These are phyloP conservation scores for Erodium texanum DNA, from an alignment of 441 rosid species.

Conservation along the genomic window DNA sequence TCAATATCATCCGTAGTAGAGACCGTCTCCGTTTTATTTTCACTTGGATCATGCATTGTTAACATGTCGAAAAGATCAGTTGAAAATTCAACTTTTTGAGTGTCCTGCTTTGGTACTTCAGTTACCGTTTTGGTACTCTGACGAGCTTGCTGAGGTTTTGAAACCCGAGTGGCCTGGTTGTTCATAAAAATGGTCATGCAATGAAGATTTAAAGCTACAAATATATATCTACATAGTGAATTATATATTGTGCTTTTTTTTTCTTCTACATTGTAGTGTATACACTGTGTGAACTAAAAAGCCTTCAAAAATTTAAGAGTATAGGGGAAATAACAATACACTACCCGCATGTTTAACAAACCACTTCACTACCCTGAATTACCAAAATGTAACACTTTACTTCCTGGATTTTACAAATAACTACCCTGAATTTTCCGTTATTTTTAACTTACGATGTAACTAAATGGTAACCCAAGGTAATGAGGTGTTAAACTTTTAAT, in stretches of 20 bases:
- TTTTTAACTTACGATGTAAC: too few species aligned
- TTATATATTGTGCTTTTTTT: neutral
- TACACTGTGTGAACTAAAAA: too few species aligned
- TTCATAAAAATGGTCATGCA: neutral
- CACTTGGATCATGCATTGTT: constrained; percentile 61
- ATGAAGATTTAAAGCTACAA: neutral
- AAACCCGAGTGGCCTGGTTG: constrained; percentile 3
- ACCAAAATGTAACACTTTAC: too few species aligned
- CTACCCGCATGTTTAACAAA: too few species aligned
- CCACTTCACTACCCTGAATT: too few species aligned
- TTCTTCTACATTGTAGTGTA: too few species aligned
- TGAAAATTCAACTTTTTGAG: constrained; percentile 65
- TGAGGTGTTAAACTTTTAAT: too few species aligned
- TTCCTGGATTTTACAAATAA: too few species aligned
- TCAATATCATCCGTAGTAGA: constrained; percentile 53
- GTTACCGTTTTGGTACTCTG: neutral
- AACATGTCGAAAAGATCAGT: constrained; percentile 88
- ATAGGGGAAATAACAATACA: too few species aligned
- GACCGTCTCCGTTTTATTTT: constrained; percentile 50
- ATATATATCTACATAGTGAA: neutral
- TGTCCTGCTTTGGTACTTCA: constrained; percentile 27
- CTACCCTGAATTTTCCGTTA: too few species aligned
- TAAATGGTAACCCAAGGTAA: too few species aligned
- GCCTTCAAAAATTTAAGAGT: too few species aligned
- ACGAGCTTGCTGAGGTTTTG: constrained; percentile 21